These are phyloP conservation scores for Rhodotorula sp. DNA, from an alignment of 1,284 basidiomycete genomes.

Conservation along the genomic window DNA sequence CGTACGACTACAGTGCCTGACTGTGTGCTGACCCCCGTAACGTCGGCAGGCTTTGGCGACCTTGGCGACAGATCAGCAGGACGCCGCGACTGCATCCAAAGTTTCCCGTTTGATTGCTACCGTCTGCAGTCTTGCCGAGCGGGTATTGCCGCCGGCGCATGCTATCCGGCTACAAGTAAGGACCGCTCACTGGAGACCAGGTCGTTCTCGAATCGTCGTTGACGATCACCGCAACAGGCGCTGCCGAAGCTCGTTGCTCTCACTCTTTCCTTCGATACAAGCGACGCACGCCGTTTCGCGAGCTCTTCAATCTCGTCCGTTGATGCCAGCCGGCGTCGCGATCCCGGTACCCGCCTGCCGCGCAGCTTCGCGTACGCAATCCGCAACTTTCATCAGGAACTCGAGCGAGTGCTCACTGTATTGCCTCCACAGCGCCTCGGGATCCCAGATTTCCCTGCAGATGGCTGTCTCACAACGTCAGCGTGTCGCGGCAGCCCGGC, in stretches of 20 bases:
- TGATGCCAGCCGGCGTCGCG: not conserved
- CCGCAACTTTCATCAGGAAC: too few relatives aligned
- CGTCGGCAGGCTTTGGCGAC: conserved; percentile 68
- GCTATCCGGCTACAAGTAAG: conserved; percentile 84
- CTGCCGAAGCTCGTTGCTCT: conserved; percentile 81
- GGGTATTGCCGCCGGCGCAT: conserved; percentile 76
- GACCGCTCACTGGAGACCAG: not conserved
- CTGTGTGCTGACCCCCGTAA: not conserved
- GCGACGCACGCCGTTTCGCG: conserved; percentile 75
- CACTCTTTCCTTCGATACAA: conserved; percentile 68
- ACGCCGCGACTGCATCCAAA: conserved; percentile 72
- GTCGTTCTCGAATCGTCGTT: not conserved
- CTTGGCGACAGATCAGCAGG: conserved; percentile 65
- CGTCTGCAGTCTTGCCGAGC: conserved; percentile 80
- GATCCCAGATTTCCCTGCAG: not conserved
- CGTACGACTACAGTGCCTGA: not conserved
- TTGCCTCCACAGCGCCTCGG: not conserved
- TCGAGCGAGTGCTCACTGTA: too few relatives aligned
- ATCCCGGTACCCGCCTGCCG: not conserved
- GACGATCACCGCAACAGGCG: conserved; percentile 55
- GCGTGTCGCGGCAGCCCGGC: conserved; percentile 83
- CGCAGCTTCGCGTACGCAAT: too few relatives aligned
- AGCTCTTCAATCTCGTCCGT: conserved; percentile 49
- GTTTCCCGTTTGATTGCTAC: conserved; percentile 91
- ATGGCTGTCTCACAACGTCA: conserved; percentile 48